phyloP scores from a whole-genome alignment of 768 basidiomycete species.

The Tylopilus vinaceipallidus region DNA sequence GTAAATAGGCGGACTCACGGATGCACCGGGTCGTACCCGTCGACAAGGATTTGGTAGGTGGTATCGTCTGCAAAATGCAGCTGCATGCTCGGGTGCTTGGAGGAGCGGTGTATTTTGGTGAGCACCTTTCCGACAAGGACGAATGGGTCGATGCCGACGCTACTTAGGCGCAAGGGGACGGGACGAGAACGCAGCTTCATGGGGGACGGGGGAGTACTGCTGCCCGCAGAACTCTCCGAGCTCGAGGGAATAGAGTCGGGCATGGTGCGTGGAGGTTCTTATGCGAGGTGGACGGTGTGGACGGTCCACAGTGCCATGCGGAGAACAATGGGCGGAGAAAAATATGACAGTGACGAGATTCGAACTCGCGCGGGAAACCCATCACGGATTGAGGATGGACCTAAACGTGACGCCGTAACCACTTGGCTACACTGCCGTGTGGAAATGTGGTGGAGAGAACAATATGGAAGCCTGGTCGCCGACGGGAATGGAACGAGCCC shows the following conservation, averaged over 20 bases:
- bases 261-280: too few species aligned
- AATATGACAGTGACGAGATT: conserved; percentile 55
- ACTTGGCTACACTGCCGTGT: conserved; percentile 55
- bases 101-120: conserved; percentile 39
- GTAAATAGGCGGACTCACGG: conserved; percentile 25
- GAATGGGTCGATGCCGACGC: conserved; percentile 39
- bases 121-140: conserved; percentile 45
- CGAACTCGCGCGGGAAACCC: conserved; percentile 59
- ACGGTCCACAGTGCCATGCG: neutral
- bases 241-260: conserved; percentile 1
- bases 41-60: conserved; percentile 51
- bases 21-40: conserved; percentile 58
- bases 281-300: neutral
- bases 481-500: neutral
- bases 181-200: conserved; percentile 34
- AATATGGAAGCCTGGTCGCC: neutral
- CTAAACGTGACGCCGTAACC: conserved; percentile 62
- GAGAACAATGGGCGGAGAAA: conserved; percentile 14
- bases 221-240: conserved; percentile 11
- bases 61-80: conserved; percentile 45
- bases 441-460: accelerated
- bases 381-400: conserved; percentile 45
- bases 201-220: conserved; percentile 22
- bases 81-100: conserved; percentile 46
- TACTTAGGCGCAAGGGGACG: conserved; percentile 32